A percentile compares a stretch with the other conserved stretches of the same genome.
These are phyloP conservation scores for Gentiana dahurica DNA, from an alignment of 257 asterid species.

Conservation along the genomic window DNA sequence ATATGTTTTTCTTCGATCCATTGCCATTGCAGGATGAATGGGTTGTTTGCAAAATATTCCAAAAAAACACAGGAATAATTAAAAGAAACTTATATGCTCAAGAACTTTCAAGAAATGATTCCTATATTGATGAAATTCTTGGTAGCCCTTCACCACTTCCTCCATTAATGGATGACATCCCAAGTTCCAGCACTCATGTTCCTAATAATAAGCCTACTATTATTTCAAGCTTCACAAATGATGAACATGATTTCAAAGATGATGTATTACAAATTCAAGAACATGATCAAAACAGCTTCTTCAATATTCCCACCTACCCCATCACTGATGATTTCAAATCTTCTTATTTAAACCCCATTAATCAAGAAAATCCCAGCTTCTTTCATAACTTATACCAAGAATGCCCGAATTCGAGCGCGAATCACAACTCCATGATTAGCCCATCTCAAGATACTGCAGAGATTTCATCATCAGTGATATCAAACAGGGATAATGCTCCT, in stretches of 20 bases:
- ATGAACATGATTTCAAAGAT: constrained; percentile 13
- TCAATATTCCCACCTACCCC: background rate
- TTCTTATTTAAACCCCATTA: background rate
- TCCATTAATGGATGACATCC: constrained; percentile 19
- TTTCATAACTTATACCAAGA: constrained; percentile 1
- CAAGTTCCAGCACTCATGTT: constrained; percentile 3
- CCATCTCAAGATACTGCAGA: constrained; percentile 38
- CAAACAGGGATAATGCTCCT: background rate
- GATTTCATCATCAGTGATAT: constrained; percentile 17
- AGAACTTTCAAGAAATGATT: constrained; percentile 36
- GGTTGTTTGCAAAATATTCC: constrained; percentile 56
- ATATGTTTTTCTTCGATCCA: background rate
- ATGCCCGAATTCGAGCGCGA: background rate
- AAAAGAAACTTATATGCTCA: constrained; percentile 5
- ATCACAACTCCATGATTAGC: constrained; percentile 35
- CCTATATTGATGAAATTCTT: constrained; percentile 42
- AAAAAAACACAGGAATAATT: constrained; percentile 37
- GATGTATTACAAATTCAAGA: background rate
- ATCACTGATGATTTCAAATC: background rate
- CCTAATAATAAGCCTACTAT: background rate
- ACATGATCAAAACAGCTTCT: constrained; percentile 2
- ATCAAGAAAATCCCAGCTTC: too few species aligned
- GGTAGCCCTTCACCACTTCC: constrained; percentile 41
- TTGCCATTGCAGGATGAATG: constrained; percentile 53
- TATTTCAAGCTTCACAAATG: constrained; percentile 14